These are phyloP conservation scores for Phtheirospermum japonicum DNA, from an alignment of 257 asterid species.

Conservation along the genomic window DNA sequence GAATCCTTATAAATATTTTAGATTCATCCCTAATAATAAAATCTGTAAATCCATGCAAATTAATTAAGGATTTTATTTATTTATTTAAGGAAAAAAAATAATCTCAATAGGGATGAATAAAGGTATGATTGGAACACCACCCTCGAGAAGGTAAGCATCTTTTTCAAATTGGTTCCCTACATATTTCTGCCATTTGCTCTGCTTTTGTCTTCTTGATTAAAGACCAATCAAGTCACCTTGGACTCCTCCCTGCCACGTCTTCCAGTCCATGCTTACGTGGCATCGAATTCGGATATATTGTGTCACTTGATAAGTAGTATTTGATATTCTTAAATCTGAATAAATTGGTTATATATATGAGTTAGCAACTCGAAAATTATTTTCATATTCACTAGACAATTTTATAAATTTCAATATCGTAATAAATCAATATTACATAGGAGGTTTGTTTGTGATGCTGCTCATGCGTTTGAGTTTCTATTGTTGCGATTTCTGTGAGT, in stretches of 20 bases:
- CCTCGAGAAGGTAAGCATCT: conserved; percentile 91
- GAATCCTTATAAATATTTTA: conserved; percentile 47
- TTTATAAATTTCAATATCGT: no score
- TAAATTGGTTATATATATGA: no score
- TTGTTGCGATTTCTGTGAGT: no score
- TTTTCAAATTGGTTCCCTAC: conserved; percentile 53
- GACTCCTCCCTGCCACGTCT: conserved; percentile 44
- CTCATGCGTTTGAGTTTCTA: no score
- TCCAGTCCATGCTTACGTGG: conserved; percentile 23
- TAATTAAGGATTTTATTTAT: conserved; percentile 40
- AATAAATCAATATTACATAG: no score
- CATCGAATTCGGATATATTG: no score
- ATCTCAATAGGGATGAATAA: conserved; percentile 69
- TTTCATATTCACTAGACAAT: no score
- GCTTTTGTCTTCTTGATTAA: conserved; percentile 59
- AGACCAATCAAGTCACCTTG: conserved; percentile 47
- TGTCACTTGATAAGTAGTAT: no score
- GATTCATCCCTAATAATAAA: conserved; percentile 67
- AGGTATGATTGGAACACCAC: conserved; percentile 59
- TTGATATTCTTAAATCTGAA: no score
- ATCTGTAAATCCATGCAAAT: conserved; percentile 37
- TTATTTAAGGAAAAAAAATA: conserved; percentile 30
- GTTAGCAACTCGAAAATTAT: no score
- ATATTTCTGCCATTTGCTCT: conserved; percentile 41
- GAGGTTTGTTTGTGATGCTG: no score